These are phyloP conservation scores for Dalbergia cultrata DNA, from an alignment of 306 rosid genomes.

Conservation along the genomic window DNA sequence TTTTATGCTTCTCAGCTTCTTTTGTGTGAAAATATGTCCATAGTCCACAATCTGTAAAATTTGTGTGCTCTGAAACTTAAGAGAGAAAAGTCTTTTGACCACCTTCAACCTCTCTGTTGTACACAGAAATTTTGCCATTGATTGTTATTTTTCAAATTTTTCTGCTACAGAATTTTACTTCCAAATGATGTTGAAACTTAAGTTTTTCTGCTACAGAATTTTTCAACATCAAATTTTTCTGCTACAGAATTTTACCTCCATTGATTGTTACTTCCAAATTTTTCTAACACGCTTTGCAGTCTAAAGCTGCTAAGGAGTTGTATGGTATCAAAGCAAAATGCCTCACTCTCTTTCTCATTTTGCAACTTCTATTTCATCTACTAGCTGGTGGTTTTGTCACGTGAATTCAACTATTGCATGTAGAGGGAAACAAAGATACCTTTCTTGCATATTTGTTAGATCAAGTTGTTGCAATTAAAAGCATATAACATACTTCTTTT, in stretches of 20 bases:
- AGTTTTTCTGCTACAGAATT: not conserved
- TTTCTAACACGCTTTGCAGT: conserved; percentile 43
- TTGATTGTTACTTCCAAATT: not conserved
- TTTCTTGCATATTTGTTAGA: conserved; percentile 3
- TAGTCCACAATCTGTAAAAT: conserved; percentile 2
- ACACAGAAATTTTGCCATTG: not conserved
- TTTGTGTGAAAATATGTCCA: not conserved
- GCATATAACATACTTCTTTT: not conserved
- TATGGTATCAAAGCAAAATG: conserved; percentile 9
- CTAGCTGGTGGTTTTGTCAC: conserved; percentile 9
- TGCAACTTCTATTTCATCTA: conserved; percentile 1
- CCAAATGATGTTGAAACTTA: not conserved
- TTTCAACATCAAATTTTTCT: not conserved
- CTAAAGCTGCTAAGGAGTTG: conserved; percentile 47
- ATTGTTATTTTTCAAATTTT: not conserved
- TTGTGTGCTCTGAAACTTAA: not conserved
- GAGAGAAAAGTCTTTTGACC: no score
- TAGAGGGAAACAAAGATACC: not conserved
- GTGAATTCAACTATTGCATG: conserved; percentile 31
- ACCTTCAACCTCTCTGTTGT: not conserved
- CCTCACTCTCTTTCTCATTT: conserved; percentile 18
- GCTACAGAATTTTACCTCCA: not conserved
- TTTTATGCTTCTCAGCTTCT: conserved; percentile 10
- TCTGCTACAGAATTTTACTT: not conserved
- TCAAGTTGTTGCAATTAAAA: not conserved